A percentile compares a stretch with the other conserved stretches of the same genome.
Conservation (phyloP, 2,329 filamentous ascomycete species). For the Metarhizium album region DNA sequence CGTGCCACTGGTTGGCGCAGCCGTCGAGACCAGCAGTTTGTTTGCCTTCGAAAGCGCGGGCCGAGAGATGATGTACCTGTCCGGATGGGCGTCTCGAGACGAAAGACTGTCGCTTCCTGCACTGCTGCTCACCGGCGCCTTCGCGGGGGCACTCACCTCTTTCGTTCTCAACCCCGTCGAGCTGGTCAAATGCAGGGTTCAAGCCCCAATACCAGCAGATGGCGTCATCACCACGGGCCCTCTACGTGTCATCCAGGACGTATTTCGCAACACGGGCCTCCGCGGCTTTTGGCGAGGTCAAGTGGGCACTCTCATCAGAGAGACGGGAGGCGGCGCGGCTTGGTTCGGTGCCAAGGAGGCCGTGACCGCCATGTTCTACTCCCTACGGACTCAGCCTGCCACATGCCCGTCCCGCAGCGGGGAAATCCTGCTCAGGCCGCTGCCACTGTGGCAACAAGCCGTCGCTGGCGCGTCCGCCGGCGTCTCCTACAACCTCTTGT, state of each 20-base stretch:
- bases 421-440: constrained; percentile 34
- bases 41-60: constrained; percentile 69
- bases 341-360: constrained; percentile 94
- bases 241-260: constrained; percentile 59
- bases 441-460: constrained; percentile 81
- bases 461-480: constrained; percentile 82
- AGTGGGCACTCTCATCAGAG: constrained; percentile 82
- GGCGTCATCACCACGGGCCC: constrained; percentile 47
- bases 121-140: constrained; percentile 70
- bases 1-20: constrained; percentile 81
- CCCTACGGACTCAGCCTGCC: constrained; percentile 37
- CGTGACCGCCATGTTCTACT: constrained; percentile 58
- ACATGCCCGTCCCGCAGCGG: constrained; percentile 14
- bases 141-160: constrained; percentile 80
- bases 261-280: constrained; percentile 75
- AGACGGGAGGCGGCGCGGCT: constrained; percentile 86
- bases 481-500: constrained; percentile 91
- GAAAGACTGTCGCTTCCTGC: constrained; percentile 61
- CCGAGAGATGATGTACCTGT: constrained; percentile 48
- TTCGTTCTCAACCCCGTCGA: constrained; percentile 90
- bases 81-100: constrained; percentile 37
- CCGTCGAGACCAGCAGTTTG: constrained; percentile 80
- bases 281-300: constrained; percentile 92
- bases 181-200: constrained; percentile 79
- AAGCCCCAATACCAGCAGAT: constrained; percentile 50